phyloP scores from a whole-genome alignment of 1,139 yeast genomes.

The Scheffersomyces insectosa region DNA sequence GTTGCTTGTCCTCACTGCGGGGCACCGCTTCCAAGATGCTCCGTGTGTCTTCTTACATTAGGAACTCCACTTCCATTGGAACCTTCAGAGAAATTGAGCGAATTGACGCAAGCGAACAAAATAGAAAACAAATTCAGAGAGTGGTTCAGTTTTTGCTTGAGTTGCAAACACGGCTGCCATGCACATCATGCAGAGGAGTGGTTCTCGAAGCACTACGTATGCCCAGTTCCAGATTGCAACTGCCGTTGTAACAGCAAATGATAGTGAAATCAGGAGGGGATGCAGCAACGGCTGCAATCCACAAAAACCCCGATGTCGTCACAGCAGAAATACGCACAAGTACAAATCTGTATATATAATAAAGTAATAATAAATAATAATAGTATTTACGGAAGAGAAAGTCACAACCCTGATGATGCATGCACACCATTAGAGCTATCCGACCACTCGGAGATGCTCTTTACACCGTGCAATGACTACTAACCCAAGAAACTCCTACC shows the following conservation, averaged over 20 bases:
- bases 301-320: too few relatives aligned
- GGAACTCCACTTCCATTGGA: constrained; percentile 67
- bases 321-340: too few relatives aligned
- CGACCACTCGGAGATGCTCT: too few relatives aligned
- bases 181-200: constrained; percentile 95
- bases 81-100: constrained; percentile 18
- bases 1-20: constrained; percentile 82
- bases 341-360: too few relatives aligned
- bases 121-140: constrained; percentile 49
- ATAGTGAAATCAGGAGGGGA: constrained; percentile 12
- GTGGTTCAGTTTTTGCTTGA: constrained; percentile 89
- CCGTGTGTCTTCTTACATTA: constrained; percentile 78
- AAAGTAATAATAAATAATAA: neutral
- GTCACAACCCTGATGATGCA: neutral
- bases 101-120: constrained; percentile 15
- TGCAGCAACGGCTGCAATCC: too few relatives aligned
- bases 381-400: neutral
- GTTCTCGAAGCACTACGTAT: constrained; percentile 82
- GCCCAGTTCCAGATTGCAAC: constrained; percentile 93
- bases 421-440: too few relatives aligned
- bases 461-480: too few relatives aligned
- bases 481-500: too few relatives aligned
- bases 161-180: constrained; percentile 92
- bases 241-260: constrained; percentile 69
- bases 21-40: constrained; percentile 86